These are phyloP conservation scores for Leucaena leucocephala DNA, from an alignment of 306 rosid genomes.

Conservation along the genomic window DNA sequence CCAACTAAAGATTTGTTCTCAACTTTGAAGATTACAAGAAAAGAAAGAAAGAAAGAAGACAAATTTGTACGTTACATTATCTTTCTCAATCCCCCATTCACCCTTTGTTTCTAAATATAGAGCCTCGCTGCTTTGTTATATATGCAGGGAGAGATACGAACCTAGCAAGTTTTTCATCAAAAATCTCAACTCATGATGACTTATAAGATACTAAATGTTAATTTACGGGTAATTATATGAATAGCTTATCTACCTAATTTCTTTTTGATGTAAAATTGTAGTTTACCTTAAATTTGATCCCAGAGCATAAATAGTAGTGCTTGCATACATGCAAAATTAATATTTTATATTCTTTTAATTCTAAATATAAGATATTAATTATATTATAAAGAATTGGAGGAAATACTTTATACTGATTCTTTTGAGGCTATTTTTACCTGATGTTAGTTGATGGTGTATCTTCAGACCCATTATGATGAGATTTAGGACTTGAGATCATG, in stretches of 20 bases:
- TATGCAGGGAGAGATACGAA: neutral
- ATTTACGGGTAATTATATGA: neutral
- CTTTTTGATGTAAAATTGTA: neutral
- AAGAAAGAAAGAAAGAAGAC: slow-evolving; percentile 1
- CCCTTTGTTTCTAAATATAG: slow-evolving; percentile 30
- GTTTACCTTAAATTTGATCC: neutral
- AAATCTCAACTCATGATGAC: neutral
- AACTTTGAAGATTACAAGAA: neutral
- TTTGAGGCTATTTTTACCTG: too few species aligned
- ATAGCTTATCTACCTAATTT: neutral
- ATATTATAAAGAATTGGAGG: too few species aligned
- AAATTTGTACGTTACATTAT: slow-evolving; percentile 18
- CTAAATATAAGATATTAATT: too few species aligned
- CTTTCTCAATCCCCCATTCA: slow-evolving; percentile 31
- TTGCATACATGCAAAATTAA: too few species aligned
- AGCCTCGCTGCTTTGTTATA: neutral
- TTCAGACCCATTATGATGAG: too few species aligned
- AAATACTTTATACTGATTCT: too few species aligned
- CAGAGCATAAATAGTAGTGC: neutral
- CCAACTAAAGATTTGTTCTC: neutral
- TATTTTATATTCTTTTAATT: too few species aligned
- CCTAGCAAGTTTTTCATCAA: neutral
- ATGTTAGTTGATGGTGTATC: too few species aligned
- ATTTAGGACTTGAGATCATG: too few species aligned
- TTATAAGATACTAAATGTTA: neutral